Conservation (phyloP, 495 filamentous ascomycete species). For the Xylaria curta region DNA sequence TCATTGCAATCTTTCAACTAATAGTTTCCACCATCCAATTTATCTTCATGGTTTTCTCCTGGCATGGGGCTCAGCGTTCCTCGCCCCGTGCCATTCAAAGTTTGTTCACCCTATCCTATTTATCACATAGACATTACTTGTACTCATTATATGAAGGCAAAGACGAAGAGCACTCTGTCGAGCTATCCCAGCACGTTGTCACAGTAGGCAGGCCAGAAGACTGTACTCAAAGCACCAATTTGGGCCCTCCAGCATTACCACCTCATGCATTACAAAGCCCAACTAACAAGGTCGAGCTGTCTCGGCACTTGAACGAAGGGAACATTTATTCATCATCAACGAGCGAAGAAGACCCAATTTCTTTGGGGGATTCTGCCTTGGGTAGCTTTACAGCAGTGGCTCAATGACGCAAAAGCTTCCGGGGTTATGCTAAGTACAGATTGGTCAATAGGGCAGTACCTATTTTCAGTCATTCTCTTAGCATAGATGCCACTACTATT, state of each 20-base stretch:
- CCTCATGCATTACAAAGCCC: background rate
- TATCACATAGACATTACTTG: background rate
- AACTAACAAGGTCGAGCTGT: background rate
- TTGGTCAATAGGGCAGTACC: no score
- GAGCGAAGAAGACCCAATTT: background rate
- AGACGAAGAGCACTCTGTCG: background rate
- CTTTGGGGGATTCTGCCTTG: background rate
- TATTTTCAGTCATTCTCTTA: no score
- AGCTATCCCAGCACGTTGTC: background rate
- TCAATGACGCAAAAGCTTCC: background rate
- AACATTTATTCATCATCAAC: background rate
- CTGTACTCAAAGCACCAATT: background rate
- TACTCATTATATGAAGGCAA: background rate
- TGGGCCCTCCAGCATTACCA: background rate
- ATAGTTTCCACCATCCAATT: background rate
- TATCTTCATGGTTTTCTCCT: background rate
- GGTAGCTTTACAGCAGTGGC: background rate
- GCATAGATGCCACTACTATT: no score
- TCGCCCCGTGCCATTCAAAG: background rate
- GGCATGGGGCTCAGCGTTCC: background rate
- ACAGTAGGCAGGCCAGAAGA: background rate
- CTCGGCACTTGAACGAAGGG: background rate
- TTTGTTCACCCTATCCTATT: background rate
- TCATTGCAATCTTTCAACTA: background rate
- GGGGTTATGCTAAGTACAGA: background rate